These are phyloP conservation scores for Microsporum canis DNA, from an alignment of 2,329 filamentous ascomycete species.

Conservation along the genomic window DNA sequence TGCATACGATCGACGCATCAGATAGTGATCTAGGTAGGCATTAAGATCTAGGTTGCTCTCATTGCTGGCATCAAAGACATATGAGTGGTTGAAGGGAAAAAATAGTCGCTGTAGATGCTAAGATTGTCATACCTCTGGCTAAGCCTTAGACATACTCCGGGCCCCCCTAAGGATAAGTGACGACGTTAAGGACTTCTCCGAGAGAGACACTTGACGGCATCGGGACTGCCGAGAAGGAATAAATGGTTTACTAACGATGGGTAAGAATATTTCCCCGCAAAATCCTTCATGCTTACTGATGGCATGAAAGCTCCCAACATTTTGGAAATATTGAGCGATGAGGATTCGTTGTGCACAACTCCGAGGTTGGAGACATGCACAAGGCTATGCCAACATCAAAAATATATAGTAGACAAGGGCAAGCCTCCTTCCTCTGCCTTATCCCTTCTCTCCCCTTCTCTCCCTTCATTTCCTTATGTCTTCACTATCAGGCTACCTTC, in stretches of 20 bases:
- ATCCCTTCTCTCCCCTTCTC: background rate
- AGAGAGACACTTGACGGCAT: background rate
- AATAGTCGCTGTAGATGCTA: too few relatives aligned
- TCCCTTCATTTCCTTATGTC: background rate
- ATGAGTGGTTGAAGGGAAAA: too few relatives aligned
- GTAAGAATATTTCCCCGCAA: background rate
- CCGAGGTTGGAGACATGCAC: background rate
- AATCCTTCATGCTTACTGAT: background rate
- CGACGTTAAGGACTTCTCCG: background rate
- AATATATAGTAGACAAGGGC: background rate
- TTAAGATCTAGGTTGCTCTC: too few relatives aligned
- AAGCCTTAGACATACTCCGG: background rate
- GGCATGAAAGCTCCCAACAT: background rate
- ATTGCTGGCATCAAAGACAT: too few relatives aligned
- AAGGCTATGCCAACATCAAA: background rate
- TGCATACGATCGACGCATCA: too few relatives aligned
- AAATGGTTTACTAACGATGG: background rate
- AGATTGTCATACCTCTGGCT: too few relatives aligned
- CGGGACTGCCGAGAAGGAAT: background rate
- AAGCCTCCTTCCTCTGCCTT: background rate
- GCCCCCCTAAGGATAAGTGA: background rate
- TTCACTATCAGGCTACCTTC: background rate
- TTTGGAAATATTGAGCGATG: conserved; percentile 2
- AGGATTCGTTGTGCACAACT: background rate
- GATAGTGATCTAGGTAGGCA: too few relatives aligned